Percentiles rank a stretch among this genome's conserved stretches.
phyloP scores from a whole-genome alignment of 1,284 basidiomycete species.

The Vanrija pseudolonga region DNA sequence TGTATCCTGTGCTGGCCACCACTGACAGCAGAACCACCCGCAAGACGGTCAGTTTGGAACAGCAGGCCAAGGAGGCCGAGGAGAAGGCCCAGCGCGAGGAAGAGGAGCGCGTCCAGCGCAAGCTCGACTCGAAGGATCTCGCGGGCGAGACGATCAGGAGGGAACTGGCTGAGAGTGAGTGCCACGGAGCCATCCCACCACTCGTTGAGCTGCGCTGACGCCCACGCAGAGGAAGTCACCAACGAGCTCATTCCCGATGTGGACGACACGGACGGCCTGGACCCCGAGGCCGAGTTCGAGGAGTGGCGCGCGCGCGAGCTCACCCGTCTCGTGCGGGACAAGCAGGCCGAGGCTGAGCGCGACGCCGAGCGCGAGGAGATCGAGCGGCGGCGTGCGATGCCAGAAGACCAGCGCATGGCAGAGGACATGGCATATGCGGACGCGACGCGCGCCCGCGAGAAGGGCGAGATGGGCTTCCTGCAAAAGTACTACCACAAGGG shows the following conservation, averaged over 20 bases:
- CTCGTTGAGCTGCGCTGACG: constrained; percentile 1
- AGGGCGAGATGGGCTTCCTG: constrained; percentile 77
- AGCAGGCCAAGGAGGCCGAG: constrained; percentile 39
- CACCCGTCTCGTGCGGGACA: constrained; percentile 82
- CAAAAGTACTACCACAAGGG: constrained; percentile 99
- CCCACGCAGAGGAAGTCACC: constrained; percentile 72
- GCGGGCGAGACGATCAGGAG: constrained; percentile 48
- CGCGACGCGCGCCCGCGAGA: constrained; percentile 60
- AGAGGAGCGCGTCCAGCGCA: constrained; percentile 40
- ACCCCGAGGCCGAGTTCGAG: constrained; percentile 88
- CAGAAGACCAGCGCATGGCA: constrained; percentile 82
- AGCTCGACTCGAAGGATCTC: constrained; percentile 43
- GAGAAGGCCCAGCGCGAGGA: constrained; percentile 36
- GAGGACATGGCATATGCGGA: constrained; percentile 86
- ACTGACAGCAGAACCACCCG: constrained; percentile 31
- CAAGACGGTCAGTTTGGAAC: constrained; percentile 35
- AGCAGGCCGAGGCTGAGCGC: constrained; percentile 70
- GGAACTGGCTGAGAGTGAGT: constrained; percentile 46
- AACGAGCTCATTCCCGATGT: constrained; percentile 71
- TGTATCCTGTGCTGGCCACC: not conserved
- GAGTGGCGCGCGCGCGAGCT: constrained; percentile 93
- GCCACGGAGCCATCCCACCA: no score
- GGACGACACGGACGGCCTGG: constrained; percentile 91
- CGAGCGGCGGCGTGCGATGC: constrained; percentile 81
- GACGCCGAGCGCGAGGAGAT: constrained; percentile 85